A percentile compares a stretch with the other conserved stretches of the same genome.
Conservation (phyloP, 2,329 filamentous ascomycete species). For the Claviceps sp. region DNA sequence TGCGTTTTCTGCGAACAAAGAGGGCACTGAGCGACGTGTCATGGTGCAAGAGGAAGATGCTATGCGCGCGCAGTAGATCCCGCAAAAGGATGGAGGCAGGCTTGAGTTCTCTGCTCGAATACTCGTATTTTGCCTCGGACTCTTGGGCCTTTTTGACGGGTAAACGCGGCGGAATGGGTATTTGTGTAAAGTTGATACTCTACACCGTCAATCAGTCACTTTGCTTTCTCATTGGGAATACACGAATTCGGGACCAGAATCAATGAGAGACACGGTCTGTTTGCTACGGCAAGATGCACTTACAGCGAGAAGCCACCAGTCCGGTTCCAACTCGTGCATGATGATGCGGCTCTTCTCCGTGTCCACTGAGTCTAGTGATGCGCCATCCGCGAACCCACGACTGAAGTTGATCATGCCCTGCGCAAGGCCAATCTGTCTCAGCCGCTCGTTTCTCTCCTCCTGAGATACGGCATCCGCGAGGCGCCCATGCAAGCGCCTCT, state of each 20-base stretch:
- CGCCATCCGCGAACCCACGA: constrained; percentile 68
- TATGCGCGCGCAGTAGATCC: constrained; percentile 72
- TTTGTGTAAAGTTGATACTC: constrained; percentile 61
- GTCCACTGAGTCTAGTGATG: constrained; percentile 71
- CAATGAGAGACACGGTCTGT: background rate
- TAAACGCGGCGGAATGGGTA: constrained; percentile 46
- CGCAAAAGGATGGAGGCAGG: constrained; percentile 64
- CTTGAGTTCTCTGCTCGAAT: constrained; percentile 82
- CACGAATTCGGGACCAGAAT: background rate
- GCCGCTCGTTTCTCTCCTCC: constrained; percentile 68
- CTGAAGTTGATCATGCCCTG: constrained; percentile 95
- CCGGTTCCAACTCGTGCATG: constrained; percentile 72
- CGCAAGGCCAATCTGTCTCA: constrained; percentile 87
- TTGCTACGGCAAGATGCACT: constrained; percentile 18
- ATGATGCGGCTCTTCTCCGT: constrained; percentile 81
- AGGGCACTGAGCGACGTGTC: constrained; percentile 59
- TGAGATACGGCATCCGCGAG: constrained; percentile 33
- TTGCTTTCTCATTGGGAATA: background rate
- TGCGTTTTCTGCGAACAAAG: constrained; percentile 47
- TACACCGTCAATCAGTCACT: constrained; percentile 6
- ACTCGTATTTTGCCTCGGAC: constrained; percentile 46
- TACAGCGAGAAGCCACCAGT: constrained; percentile 94
- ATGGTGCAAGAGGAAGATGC: constrained; percentile 79
- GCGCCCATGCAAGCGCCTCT: constrained; percentile 27
- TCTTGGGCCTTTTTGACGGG: constrained; percentile 25